Evolutionary conservation across 2,329 filamentous ascomycete species (phyloP).

Genomic region (Lecanosticta acicola): DNA sequence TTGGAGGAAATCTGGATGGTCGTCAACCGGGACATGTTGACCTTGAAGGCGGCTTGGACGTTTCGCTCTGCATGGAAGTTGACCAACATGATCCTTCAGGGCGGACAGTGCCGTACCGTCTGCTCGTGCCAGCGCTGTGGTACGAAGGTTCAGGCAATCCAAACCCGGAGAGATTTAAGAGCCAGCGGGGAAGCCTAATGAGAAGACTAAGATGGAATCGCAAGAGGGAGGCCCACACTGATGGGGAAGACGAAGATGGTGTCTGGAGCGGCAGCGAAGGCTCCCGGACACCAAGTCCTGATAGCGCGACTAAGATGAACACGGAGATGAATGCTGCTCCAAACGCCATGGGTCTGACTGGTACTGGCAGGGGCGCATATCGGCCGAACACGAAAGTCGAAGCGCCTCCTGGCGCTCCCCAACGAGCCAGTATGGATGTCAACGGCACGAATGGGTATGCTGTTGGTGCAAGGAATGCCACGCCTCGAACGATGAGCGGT

Average conservation of each 20-base stretch:
- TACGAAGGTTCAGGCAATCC: slow-evolving; percentile 35
- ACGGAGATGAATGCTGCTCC: slow-evolving; percentile 14
- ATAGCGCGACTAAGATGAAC: slow-evolving; percentile 8
- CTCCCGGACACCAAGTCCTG: slow-evolving; percentile 7
- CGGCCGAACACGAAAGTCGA: neutral
- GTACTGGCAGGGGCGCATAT: slow-evolving; percentile 13
- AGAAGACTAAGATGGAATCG: slow-evolving; percentile 18
- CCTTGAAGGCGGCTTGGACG: slow-evolving; percentile 76
- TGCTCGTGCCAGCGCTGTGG: slow-evolving; percentile 73
- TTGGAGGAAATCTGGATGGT: slow-evolving; percentile 51
- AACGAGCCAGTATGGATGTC: neutral
- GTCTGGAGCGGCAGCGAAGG: slow-evolving; percentile 15
- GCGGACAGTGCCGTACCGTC: slow-evolving; percentile 77
- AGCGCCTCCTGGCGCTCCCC: neutral
- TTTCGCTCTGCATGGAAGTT: slow-evolving; percentile 85
- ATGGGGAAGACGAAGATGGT: slow-evolving; percentile 14
- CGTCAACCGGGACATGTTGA: slow-evolving; percentile 58
- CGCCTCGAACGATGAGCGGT: slow-evolving; percentile 3
- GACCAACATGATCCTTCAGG: slow-evolving; percentile 79
- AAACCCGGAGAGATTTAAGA: slow-evolving; percentile 23
- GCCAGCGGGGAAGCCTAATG: slow-evolving; percentile 19
- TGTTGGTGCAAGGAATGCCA: neutral
- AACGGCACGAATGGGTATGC: neutral
- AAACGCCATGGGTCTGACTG: slow-evolving; percentile 15
- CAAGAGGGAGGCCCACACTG: slow-evolving; percentile 9